Base-by-base conservation (phyloP, 2,329 filamentous ascomycete genomes). In the Ambrosiella beaveri region DNA sequence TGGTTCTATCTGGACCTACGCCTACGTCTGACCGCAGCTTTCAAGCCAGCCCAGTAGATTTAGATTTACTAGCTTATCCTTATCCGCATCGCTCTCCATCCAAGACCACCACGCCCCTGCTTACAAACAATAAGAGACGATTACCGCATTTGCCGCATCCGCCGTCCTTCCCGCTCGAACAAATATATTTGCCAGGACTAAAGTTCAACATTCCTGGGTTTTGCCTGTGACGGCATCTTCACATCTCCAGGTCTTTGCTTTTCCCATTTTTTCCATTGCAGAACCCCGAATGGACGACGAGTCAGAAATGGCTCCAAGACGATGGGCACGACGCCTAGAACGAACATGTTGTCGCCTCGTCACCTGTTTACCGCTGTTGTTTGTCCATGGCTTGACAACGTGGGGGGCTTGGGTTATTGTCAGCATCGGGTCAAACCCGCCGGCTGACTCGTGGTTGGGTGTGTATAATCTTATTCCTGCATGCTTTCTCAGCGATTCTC, bases 371-470 rank as follows among this genome's bases (percentile, higher is more conserved):
- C 91, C 91, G n/a, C 76, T 97, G 15, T 74, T 74, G 36, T 95
- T 97, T 67, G 87, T 97, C 60, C 96, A 95, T 66, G 79, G 85
- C 58, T 70, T 96, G 63, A 91, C 88, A n/a, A 85, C 85, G 9
- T 98, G 93, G 93, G 90, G 88, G 1, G 80, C 85, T n/a, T 96
- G 86, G 77, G 89, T 95, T 7, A 79, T 90, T 64, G 77, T 86
- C 53, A 82, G 76, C 59, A 86, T 95, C 61, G 86, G 87, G 56
- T 75, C 77, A 36, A 72, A 71, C 56, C 72, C 75, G 17, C 71
- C 73, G 5, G 74, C 75, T 59, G 77, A 73, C 54, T 67, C 68
- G 13, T 82, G 78, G 78, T 74, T 79, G 65, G 80, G 81, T 82
- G 71, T 53, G 74, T 50, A n/a, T 66, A 40, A 11, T n/a, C 45